Evolutionary conservation across 1,284 basidiomycete genomes (phyloP).

Genomic region (Sparassis latifolia): DNA sequence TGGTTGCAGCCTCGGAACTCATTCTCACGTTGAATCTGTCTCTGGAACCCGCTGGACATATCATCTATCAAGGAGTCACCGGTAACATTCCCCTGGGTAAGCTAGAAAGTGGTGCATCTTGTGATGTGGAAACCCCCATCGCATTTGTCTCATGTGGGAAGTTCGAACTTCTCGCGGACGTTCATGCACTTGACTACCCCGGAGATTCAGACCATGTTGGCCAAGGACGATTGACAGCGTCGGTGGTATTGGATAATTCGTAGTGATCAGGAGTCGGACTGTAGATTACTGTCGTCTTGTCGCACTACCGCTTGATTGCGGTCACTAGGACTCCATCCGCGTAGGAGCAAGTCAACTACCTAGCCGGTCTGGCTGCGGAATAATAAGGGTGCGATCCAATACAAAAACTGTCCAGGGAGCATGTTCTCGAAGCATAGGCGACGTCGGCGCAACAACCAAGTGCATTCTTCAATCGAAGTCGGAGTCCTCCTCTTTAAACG

Average conservation of each 20-base stretch:
- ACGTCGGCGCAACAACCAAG: background rate
- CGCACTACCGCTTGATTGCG: too few relatives aligned
- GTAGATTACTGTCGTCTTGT: too few relatives aligned
- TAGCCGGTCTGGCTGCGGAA: too few relatives aligned
- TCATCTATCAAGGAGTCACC: conserved; percentile 65
- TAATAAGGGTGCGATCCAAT: too few relatives aligned
- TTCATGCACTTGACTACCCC: conserved; percentile 25
- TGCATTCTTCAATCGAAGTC: conserved; percentile 51
- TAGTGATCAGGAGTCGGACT: conserved; percentile 6
- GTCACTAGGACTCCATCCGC: too few relatives aligned
- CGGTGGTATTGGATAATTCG: too few relatives aligned
- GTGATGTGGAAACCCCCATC: conserved; percentile 49
- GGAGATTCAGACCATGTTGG: conserved; percentile 11
- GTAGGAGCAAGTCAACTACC: too few relatives aligned
- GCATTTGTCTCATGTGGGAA: conserved; percentile 72
- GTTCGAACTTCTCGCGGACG: conserved; percentile 63
- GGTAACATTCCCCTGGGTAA: conserved; percentile 54
- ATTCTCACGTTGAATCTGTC: conserved; percentile 49
- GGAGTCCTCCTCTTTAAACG: conserved; percentile 72
- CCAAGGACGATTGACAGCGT: conserved; percentile 15
- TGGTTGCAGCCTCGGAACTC: conserved; percentile 37
- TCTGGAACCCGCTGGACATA: conserved; percentile 52
- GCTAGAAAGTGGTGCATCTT: conserved; percentile 45
- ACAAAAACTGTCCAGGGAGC: too few relatives aligned
- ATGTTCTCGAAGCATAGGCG: too few relatives aligned